These are phyloP conservation scores for Cucurbita argyrosperma DNA, from an alignment of 306 rosid genomes.

Conservation along the genomic window DNA sequence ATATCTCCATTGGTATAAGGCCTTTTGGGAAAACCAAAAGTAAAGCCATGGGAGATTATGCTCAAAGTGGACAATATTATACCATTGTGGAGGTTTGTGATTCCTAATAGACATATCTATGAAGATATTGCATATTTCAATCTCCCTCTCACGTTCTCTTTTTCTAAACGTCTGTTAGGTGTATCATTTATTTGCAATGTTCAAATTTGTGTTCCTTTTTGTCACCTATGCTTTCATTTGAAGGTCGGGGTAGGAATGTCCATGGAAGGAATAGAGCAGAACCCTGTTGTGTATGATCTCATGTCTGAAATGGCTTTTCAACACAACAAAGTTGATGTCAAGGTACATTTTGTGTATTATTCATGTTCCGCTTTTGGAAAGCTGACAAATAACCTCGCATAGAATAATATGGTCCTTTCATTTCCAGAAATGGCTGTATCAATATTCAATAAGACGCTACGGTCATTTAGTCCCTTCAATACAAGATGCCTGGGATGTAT, in stretches of 20 bases:
- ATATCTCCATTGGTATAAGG: too few species aligned
- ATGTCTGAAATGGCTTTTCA: slow-evolving; percentile 91
- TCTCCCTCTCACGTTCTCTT: neutral
- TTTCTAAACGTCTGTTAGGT: neutral
- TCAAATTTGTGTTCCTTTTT: neutral
- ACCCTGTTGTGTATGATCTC: slow-evolving; percentile 73
- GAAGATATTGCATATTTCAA: neutral
- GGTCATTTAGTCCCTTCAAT: slow-evolving; percentile 50
- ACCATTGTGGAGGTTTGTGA: too few species aligned
- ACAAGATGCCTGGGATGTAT: slow-evolving; percentile 64
- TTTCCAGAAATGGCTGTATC: slow-evolving; percentile 65
- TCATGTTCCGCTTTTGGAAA: neutral
- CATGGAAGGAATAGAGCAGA: slow-evolving; percentile 93
- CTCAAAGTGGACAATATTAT: too few species aligned
- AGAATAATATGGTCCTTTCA: neutral
- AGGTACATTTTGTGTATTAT: slow-evolving; percentile 27
- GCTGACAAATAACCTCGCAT: too few species aligned
- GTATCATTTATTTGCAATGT: neutral
- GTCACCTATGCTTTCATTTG: slow-evolving; percentile 12
- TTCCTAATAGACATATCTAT: neutral
- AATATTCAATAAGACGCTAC: slow-evolving; percentile 59
- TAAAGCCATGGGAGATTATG: too few species aligned
- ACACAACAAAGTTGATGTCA: slow-evolving; percentile 43
- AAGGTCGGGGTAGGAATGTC: slow-evolving; percentile 94
- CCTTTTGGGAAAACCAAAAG: too few species aligned